Percentiles rank a stretch among this genome's conserved stretches.
Evolutionary conservation across 1,284 basidiomycete species (phyloP).

Genomic region (Melampsora larici-populina): DNA sequence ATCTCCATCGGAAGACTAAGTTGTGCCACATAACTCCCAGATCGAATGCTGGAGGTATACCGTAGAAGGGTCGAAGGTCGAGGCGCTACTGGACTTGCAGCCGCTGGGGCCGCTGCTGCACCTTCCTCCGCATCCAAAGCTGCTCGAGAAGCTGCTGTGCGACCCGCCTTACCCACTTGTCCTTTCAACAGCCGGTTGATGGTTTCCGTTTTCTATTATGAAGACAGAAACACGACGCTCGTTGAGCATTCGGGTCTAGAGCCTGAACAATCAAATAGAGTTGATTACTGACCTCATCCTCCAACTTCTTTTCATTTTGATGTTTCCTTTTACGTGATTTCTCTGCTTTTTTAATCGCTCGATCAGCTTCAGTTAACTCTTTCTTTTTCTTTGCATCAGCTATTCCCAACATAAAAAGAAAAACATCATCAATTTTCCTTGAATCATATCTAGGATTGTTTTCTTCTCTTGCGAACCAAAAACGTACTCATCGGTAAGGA

Average conservation of each 20-base stretch:
- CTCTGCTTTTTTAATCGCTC: slow-evolving; percentile 43
- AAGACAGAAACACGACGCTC: background rate
- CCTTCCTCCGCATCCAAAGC: background rate
- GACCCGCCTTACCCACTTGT: slow-evolving; percentile 40
- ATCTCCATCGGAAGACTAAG: slow-evolving; percentile 22
- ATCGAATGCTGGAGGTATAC: slow-evolving; percentile 27
- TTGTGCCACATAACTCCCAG: slow-evolving; percentile 29
- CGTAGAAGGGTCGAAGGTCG: slow-evolving; percentile 14
- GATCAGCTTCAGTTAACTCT: slow-evolving; percentile 42
- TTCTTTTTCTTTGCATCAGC: slow-evolving; percentile 43
- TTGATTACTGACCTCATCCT: slow-evolving; percentile 28
- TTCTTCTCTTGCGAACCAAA: background rate
- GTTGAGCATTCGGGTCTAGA: background rate
- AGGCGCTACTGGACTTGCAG: background rate
- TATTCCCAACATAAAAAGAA: background rate
- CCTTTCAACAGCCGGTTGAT: slow-evolving; percentile 41
- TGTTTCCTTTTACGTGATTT: slow-evolving; percentile 42
- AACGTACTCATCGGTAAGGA: slow-evolving; percentile 41
- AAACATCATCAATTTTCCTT: background rate
- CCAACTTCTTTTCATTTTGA: slow-evolving; percentile 42
- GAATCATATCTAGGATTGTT: background rate
- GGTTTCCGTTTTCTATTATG: slow-evolving; percentile 40
- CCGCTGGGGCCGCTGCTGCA: background rate
- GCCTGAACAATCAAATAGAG: background rate
- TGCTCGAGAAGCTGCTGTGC: slow-evolving; percentile 2